phyloP scores from a whole-genome alignment of 345 rosid genomes.

The Rhodamnia rubescens region DNA sequence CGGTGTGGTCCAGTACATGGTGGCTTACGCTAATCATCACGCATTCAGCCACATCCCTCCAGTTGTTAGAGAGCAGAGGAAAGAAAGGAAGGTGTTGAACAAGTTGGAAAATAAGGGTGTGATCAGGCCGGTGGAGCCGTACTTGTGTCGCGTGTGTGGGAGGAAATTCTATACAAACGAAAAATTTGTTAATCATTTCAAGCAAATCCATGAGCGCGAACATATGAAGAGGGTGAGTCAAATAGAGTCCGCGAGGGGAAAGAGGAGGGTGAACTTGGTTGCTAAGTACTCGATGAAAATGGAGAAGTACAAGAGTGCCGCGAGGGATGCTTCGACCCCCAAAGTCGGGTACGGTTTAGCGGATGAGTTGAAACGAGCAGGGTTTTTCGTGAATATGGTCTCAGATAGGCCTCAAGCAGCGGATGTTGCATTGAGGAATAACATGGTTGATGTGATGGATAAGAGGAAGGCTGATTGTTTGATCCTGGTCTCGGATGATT shows the following conservation, averaged over 20 bases:
- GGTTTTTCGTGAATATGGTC: slow-evolving; percentile 55
- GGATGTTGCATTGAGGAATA: slow-evolving; percentile 56
- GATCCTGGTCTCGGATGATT: slow-evolving; percentile 81
- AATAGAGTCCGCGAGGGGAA: slow-evolving; percentile 74
- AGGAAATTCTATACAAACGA: slow-evolving; percentile 62
- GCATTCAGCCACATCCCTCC: slow-evolving; percentile 51
- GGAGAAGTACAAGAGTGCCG: slow-evolving; percentile 61
- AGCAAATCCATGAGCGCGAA: slow-evolving; percentile 74
- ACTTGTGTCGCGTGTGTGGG: slow-evolving; percentile 67
- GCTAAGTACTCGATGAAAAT: slow-evolving; percentile 69
- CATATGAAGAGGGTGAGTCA: slow-evolving; percentile 70
- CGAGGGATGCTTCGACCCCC: slow-evolving; percentile 46
- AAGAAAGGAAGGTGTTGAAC: slow-evolving; percentile 42
- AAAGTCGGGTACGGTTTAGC: slow-evolving; percentile 61
- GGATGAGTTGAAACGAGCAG: slow-evolving; percentile 68
- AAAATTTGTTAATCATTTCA: slow-evolving; percentile 62
- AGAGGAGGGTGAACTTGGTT: slow-evolving; percentile 59
- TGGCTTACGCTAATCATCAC: slow-evolving; percentile 63
- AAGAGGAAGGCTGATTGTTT: slow-evolving; percentile 60
- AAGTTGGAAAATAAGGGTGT: slow-evolving; percentile 52
- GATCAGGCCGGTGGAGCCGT: slow-evolving; percentile 42
- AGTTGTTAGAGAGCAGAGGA: slow-evolving; percentile 46
- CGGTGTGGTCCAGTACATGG: slow-evolving; percentile 48
- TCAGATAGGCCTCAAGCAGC: slow-evolving; percentile 70
- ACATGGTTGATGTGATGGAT: slow-evolving; percentile 69